These are phyloP conservation scores for Clonostachys rosea DNA, from an alignment of 2,329 filamentous ascomycete species.

Conservation along the genomic window DNA sequence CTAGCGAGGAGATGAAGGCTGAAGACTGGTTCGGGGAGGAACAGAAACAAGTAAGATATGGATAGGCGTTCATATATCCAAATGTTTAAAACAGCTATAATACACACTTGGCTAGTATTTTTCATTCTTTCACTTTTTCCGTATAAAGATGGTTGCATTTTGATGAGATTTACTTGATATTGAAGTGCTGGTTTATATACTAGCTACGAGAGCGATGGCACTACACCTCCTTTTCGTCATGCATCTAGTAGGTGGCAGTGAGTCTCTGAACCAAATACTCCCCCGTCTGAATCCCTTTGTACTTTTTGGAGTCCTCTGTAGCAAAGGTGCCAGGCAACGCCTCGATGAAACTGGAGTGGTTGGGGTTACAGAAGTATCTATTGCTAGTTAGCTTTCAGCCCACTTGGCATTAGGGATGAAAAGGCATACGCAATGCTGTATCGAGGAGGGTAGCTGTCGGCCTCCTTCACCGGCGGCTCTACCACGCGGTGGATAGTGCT, in stretches of 20 bases:
- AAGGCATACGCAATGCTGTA: conserved; percentile 75
- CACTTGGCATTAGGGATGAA: background rate
- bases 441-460: conserved; percentile 62
- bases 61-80: too few species aligned
- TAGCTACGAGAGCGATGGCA: too few species aligned
- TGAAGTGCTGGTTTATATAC: too few species aligned
- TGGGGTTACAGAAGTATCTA: conserved; percentile 85
- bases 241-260: conserved; percentile 61
- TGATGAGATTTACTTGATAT: too few species aligned
- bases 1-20: conserved; percentile 41
- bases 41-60: conserved; percentile 38
- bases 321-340: conserved; percentile 74
- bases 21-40: conserved; percentile 68
- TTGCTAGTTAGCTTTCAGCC: background rate
- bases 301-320: conserved; percentile 67
- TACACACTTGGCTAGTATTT: too few species aligned
- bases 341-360: conserved; percentile 71
- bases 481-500: conserved; percentile 89
- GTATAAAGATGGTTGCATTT: too few species aligned
- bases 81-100: too few species aligned
- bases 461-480: conserved; percentile 63
- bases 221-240: too few species aligned
- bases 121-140: too few species aligned
- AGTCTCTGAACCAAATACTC: conserved; percentile 78
- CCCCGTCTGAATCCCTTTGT: conserved; percentile 70